Evolutionary conservation across 306 rosid species (phyloP), one percentile per base, ranked within the genome.

Genomic region (Comarum palustre): DNA sequence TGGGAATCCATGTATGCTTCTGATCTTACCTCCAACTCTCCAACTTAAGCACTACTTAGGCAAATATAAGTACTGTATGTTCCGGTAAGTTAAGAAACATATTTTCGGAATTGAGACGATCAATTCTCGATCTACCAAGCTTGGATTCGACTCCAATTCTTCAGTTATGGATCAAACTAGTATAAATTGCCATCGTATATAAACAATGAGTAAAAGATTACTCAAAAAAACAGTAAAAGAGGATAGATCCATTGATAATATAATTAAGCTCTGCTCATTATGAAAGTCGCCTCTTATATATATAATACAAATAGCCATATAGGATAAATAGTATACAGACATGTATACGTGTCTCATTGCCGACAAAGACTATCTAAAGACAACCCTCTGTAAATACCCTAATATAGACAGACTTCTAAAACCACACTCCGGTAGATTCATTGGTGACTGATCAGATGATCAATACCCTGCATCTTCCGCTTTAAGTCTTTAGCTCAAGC

Each of bases 341-440:
- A 20, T 43, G 70, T 47, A 45, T 50, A 71, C 75, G 51, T 51
- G 70, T 68, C 78, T 78, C 61, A 27, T 69, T 36, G 11, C 32
- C 60, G 72, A 55, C 48, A 41, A 42, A 6, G 57, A 50, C 45
- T 46, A 78, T 46, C 72, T 73, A 79, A 17, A 39, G 78, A 60
- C 70, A 47, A 61, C 79, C 50, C 55, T 70, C 7, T 60, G 34
- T 58, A 58, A 69, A 52, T 61, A 64, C 41, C 73, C 55, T 74
- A 77, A 58, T 41, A 69, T 48, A 69, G 59, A 73, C 68, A 75
- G 75, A 42, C 72, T 68, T 76, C 83, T 76, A 70, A 74, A 74
- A 71, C 59, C 75, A 60, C 41, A 72, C 89, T 75, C 86, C 78
- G 52, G 36, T 72, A 80, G 71, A 78, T 62, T 59, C 60, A 45